Evolutionary conservation across 2,329 filamentous ascomycete species (phyloP), one percentile per base, ranked within the genome.

Genomic region (Mollisia scopiformis): DNA sequence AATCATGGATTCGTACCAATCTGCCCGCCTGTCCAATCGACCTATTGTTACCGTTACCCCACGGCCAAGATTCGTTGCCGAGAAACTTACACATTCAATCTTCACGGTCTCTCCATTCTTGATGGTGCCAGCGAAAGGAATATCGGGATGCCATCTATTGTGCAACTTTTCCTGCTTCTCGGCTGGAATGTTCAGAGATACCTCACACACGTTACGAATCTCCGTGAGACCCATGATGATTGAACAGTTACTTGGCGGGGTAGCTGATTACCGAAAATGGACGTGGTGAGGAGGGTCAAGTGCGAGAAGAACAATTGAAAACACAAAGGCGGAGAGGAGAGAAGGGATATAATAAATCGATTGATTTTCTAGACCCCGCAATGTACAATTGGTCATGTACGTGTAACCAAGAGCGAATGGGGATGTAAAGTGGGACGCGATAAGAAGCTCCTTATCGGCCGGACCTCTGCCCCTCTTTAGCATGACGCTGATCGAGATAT

Each of bases 81-180:
- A 28, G 43, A 27, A 14, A 68, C 69, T 25, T 67, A 72, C 80
- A 71, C 93, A 97, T 80, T 97, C 92, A 66, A 97, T 96, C 77
- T 96, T 96, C 67, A 97, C 93, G 0, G 91, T 91, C 77, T 97
- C 93, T 30, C 88, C 89, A 71, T 93, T 88, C 69, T 90, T 88
- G 71, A 97, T 92, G 1, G 83, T 86, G 31, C 82, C 90, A 54
- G 82, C 83, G 58, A 84, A 86, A 0, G 93, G 93, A 55, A 96
- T 89, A 66, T 96, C 93, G 35, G 93, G 93, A 72, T 97, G 93
- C 93, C 93, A 97, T 74, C 93, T 84, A 72, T 97, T 97, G 76
- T 94, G 91, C 10, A 93, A 77, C 55, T 84, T 83, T 2, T 84
- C 76, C 72, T 94, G 90, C 64, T 92, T 85, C 35, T 82, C 79